These are phyloP conservation scores for Saccharomycopsis sp. DNA, from an alignment of 805 yeast species.

Conservation along the genomic window DNA sequence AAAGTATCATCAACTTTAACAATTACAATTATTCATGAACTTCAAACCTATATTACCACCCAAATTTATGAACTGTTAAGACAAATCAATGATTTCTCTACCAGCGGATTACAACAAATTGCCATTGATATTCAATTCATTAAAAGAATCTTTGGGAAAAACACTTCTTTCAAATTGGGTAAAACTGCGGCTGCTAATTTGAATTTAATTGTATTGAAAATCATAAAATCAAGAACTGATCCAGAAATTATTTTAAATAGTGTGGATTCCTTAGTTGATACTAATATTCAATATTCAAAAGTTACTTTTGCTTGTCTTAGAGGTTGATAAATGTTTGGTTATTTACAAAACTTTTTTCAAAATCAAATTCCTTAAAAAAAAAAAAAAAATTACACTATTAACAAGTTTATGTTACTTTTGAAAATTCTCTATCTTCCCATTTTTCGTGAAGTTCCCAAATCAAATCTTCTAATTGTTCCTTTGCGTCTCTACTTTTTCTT, in stretches of 20 bases:
- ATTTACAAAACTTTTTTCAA: no score
- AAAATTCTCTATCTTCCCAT: no score
- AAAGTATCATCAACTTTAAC: conserved; percentile 39
- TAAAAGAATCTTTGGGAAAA: conserved; percentile 21
- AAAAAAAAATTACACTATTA: no score
- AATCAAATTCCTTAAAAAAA: no score
- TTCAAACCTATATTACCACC: conserved; percentile 31
- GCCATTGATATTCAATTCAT: conserved; percentile 46
- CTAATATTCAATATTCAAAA: conserved; percentile 5
- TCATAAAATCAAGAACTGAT: conserved; percentile 10
- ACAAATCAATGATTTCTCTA: conserved; percentile 30
- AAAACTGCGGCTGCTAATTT: conserved; percentile 12
- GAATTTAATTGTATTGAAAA: conserved; percentile 6
- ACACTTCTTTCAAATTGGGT: conserved; percentile 13
- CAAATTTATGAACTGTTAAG: conserved; percentile 30
- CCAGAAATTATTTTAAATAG: conserved; percentile 13
- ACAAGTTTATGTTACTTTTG: no score
- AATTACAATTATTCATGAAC: conserved; percentile 33
- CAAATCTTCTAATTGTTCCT: no score
- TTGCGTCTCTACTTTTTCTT: no score
- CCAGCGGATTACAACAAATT: conserved; percentile 31
- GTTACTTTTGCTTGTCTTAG: conserved; percentile 6
- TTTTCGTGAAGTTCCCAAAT: no score
- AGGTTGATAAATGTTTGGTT: no score
- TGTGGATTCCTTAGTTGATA: conserved; percentile 11